Conservation (phyloP, 1,139 yeast genomes). For the Suhomyces maxii region DNA sequence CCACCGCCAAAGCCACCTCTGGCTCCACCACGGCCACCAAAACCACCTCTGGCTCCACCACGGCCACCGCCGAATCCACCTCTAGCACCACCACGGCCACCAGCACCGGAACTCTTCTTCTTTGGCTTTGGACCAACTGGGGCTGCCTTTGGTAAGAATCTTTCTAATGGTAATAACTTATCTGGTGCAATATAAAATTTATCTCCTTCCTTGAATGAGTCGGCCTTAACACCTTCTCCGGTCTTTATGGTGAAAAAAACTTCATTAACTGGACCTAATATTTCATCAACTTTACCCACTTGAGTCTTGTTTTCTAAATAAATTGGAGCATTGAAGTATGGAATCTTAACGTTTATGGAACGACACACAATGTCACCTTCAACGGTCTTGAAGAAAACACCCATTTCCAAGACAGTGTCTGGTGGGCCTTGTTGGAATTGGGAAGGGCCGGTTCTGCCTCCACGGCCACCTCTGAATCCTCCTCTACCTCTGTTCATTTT, state of each 20-base stretch:
- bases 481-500: constrained; percentile 65
- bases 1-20: constrained; percentile 37
- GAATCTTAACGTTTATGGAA: constrained; percentile 89
- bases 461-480: constrained; percentile 53
- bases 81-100: constrained; percentile 41
- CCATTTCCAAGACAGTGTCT: constrained; percentile 92
- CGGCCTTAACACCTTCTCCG: constrained; percentile 92
- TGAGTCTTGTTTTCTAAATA: constrained; percentile 93
- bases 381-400: constrained; percentile 85
- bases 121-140: constrained; percentile 75
- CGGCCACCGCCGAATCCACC: constrained; percentile 46
- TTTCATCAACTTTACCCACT: constrained; percentile 97
- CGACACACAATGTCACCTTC: constrained; percentile 98
- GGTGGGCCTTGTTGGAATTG: constrained; percentile 84
- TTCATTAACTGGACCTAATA: constrained; percentile 95
- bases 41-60: constrained; percentile 45
- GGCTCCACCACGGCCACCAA: constrained; percentile 45
- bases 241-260: constrained; percentile 96
- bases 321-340: constrained; percentile 98
- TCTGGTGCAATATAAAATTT: constrained; percentile 95
- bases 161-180: constrained; percentile 89
- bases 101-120: constrained; percentile 59
- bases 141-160: constrained; percentile 93
- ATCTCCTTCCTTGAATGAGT: constrained; percentile 92
- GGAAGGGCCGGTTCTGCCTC: constrained; percentile 52